Evolutionary conservation across 768 basidiomycete genomes (phyloP).

Genomic region (Calocybe indica): DNA sequence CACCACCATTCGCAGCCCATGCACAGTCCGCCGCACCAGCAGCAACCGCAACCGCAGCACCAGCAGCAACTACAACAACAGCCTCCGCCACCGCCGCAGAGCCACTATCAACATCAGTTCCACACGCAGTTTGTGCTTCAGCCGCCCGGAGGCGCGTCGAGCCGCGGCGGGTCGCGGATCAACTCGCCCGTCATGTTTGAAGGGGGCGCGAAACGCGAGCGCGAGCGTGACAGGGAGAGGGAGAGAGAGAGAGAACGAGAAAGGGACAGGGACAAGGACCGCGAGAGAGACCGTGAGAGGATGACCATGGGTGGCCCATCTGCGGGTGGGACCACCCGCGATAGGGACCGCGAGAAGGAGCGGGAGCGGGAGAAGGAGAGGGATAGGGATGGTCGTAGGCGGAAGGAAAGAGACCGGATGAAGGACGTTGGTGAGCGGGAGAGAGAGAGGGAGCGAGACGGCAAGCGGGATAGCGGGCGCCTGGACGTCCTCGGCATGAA

Average conservation of each 20-base stretch:
- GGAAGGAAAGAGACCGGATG: not conserved
- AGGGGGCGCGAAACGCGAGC: not conserved
- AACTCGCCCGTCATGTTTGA: not conserved
- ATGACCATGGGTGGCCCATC: too few relatives aligned
- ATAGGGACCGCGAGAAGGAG: slow-evolving; percentile 4
- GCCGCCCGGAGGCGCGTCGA: slow-evolving; percentile 7
- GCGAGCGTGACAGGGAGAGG: not conserved
- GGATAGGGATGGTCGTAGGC: not conserved
- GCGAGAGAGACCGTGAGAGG: slow-evolving; percentile 4
- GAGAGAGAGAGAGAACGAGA: slow-evolving; percentile 3
- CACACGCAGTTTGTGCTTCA: slow-evolving; percentile 18
- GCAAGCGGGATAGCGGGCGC: slow-evolving; percentile 5
- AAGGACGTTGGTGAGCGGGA: slow-evolving; percentile 1
- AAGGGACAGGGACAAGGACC: not conserved
- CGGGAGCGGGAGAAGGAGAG: not conserved
- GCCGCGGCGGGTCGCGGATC: not conserved
- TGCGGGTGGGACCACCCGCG: too few relatives aligned
- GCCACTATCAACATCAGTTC: slow-evolving; percentile 14
- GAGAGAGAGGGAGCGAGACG: slow-evolving; percentile 11
- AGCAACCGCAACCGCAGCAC: slow-evolving; percentile 7
- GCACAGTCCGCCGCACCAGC: slow-evolving; percentile 19
- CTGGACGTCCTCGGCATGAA: slow-evolving; percentile 9
- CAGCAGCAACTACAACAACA: slow-evolving; percentile 10
- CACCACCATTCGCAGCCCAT: slow-evolving; percentile 17
- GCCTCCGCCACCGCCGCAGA: slow-evolving; percentile 2